Evolutionary conservation across 495 filamentous ascomycete species (phyloP), one percentile per base, ranked within the genome.

Genomic region (Cudoniella acicularis): DNA sequence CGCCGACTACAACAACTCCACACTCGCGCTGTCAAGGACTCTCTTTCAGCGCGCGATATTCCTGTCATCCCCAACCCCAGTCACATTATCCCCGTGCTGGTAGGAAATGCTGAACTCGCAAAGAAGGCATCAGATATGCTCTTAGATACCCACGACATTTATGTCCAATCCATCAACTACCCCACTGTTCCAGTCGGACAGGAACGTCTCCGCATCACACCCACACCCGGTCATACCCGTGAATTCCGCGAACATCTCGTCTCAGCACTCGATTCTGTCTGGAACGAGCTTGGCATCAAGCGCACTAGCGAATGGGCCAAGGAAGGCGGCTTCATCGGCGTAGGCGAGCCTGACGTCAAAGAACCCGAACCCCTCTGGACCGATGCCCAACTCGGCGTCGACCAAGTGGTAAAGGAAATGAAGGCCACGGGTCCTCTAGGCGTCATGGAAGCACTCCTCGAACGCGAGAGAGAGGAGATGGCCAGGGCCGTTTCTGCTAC

Each of bases 111-210:
- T 27, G 92, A 92, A 71, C 76, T 96, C n/a, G 94, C 94, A 46
- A 95, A 91, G 76, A 74, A 86, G 64, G 94, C 95, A 6, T 91
- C 86, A 24, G 94, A 98, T 70, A 82, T 92, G 69, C 84, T 96
- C 6, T 78, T 98, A 9, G 84, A 90, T 59, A 84, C 94, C 57
- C 87, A 94, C 73, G 84, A 84, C 48, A 98, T 98, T 72, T 98
- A 98, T 68, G 94, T 98, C 13, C 94, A 98, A 73, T 90, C 90
- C 56, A 98, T 98, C 80, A 98, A 98, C 76, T 98, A 98, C 74
- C 94, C 94, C 6, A 98, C 94, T 54, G 94, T 98, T 1, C 94
- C 94, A 1, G 89, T 93, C 3, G 94, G 94, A 13, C 90, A 98
- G 75, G 94, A 98, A 74, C 87, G 94, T 26, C 82, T 98, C 51